These are phyloP conservation scores for Ustilago hordei DNA, from an alignment of 1,284 basidiomycete species.

Conservation along the genomic window DNA sequence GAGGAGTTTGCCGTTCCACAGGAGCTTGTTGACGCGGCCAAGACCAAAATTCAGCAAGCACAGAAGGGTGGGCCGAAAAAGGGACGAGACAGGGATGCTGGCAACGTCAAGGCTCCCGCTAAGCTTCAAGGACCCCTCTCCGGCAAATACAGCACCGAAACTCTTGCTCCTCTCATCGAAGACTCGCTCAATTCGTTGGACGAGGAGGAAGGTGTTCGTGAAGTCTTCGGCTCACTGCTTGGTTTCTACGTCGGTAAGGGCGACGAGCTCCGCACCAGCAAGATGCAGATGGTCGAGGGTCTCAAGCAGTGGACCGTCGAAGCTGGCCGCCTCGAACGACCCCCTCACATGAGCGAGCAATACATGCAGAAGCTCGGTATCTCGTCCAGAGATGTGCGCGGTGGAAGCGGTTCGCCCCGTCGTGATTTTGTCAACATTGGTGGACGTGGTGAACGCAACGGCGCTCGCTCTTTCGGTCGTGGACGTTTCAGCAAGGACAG, in stretches of 20 bases:
- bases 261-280: slow-evolving; percentile 47
- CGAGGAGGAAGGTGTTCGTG: slow-evolving; percentile 29
- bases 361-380: slow-evolving; percentile 52
- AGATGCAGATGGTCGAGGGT: slow-evolving; percentile 42
- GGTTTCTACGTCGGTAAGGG: slow-evolving; percentile 55
- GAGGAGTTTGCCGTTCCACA: slow-evolving; percentile 27
- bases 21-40: slow-evolving; percentile 22
- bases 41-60: slow-evolving; percentile 14
- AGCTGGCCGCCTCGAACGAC: slow-evolving; percentile 30
- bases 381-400: slow-evolving; percentile 10
- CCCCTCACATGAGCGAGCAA: slow-evolving; percentile 43
- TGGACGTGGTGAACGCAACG: slow-evolving; percentile 18
- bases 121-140: slow-evolving; percentile 35
- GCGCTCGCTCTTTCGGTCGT: slow-evolving; percentile 32
- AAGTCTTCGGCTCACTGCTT: slow-evolving; percentile 43
- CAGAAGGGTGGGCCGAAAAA: slow-evolving; percentile 10
- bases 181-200: slow-evolving; percentile 18
- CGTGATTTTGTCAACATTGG: not conserved
- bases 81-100: not conserved
- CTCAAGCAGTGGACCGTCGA: slow-evolving; percentile 52
- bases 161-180: slow-evolving; percentile 21
- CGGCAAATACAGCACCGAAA: slow-evolving; percentile 32
- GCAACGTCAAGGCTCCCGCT: slow-evolving; percentile 15
- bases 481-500: slow-evolving; percentile 45
- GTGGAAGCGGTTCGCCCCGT: slow-evolving; percentile 15